These are phyloP conservation scores for Hyphopichia homilentoma DNA, from an alignment of 805 yeast species.

Conservation along the genomic window DNA sequence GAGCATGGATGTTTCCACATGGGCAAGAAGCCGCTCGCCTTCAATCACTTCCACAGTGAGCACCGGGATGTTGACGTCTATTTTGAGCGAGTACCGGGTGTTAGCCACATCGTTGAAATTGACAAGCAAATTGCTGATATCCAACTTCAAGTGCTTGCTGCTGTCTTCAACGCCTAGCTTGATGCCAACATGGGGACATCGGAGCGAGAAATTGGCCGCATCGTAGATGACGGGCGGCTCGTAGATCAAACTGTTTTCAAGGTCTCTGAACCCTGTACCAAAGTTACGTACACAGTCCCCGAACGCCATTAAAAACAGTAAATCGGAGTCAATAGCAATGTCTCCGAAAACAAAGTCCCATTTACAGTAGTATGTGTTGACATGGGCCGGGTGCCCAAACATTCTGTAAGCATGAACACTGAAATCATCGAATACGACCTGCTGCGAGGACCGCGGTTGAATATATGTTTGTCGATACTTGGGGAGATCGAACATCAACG, in stretches of 20 bases:
- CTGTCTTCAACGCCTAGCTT: constrained; percentile 22
- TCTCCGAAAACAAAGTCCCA: constrained; percentile 81
- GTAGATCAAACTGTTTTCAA: constrained; percentile 68
- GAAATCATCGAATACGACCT: constrained; percentile 55
- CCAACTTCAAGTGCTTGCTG: constrained; percentile 9
- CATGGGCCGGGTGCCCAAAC: constrained; percentile 88
- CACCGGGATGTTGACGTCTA: constrained; percentile 48
- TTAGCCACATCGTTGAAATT: constrained; percentile 70
- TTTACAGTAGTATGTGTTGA: constrained; percentile 82
- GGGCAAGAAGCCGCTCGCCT: constrained; percentile 25
- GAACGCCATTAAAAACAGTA: constrained; percentile 43
- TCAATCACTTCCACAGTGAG: constrained; percentile 22
- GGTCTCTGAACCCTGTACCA: constrained; percentile 62
- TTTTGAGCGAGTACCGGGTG: constrained; percentile 53
- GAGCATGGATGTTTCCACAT: constrained; percentile 52
- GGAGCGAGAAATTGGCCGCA: constrained; percentile 60
- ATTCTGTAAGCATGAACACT: constrained; percentile 82
- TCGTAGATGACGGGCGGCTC: constrained; percentile 60
- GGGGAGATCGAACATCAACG: constrained; percentile 20
- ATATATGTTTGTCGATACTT: constrained; percentile 15
- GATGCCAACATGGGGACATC: constrained; percentile 45
- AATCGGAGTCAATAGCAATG: constrained; percentile 49
- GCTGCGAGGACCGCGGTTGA: constrained; percentile 27
- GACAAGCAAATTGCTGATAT: constrained; percentile 27
- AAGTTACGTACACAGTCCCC: constrained; percentile 43